Base-by-base conservation (phyloP, 306 rosid genomes). In the Glycine tomentella region DNA sequence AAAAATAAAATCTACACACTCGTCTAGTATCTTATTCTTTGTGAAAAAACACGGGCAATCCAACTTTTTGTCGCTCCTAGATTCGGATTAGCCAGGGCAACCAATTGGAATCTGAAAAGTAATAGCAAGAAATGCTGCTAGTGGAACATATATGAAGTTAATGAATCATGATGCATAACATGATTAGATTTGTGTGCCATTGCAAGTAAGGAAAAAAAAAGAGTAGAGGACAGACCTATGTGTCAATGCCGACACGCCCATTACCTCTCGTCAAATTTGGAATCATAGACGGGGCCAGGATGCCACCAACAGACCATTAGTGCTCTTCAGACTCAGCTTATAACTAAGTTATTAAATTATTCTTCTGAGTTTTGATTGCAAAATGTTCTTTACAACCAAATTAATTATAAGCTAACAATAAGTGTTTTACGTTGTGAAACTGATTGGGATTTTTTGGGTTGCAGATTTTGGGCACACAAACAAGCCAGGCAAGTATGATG, bases 291-390 rank as follows among this genome's bases (percentile, higher is more conserved):
- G 77, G 91, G 87, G 73, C 83, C 74, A 36, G 55, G 42, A 25
- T 75, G 80, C 72, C 68, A 70, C 87, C 82, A 86, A 81, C 76
- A 57, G 69, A 86, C 85, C 83, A 75, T 36, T 53, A 84, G 90
- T 88, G 90, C 87, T 83, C 82, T 74, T 75, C 79, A 69, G 16
- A 84, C 80, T 84, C 86, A 78, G 74, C 69, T 81, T 66, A 40
- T 87, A 81, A 72, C 82, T 72, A 82, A 25, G 79, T 56, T 33
- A 13, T 62, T 33, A 57, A 80, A 84, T 84, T 33, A 25, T 82
- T 71, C 25, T 75, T 81, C 0, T 25, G 31, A 25, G 31, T 25
- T 25, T 45, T 84, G 14, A 63, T 82, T 87, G 80, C 77, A 59
- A 81, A 59, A 14, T 66, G 25, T 62, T 36, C 38, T 61, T 36